A percentile compares a stretch with the other conserved stretches of the same genome.
Evolutionary conservation across 139 green algal genomes (phyloP).

Genomic region (Micromonas commoda): DNA sequence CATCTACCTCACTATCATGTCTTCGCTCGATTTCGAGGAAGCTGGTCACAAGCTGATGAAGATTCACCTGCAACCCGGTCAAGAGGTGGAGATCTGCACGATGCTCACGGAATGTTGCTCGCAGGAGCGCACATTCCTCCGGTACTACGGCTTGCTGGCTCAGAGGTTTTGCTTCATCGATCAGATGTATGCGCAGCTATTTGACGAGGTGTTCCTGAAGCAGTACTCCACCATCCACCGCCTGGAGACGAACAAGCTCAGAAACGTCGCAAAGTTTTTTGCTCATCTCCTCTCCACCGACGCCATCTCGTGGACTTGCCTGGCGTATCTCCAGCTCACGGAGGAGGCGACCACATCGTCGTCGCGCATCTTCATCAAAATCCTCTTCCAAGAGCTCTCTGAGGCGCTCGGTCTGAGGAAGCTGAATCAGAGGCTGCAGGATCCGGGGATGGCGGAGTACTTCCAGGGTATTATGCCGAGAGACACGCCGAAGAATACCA

Average conservation of each 20-base stretch:
- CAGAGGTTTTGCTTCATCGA: slow-evolving; percentile 83
- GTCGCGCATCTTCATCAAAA: slow-evolving; percentile 98
- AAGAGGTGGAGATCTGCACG: slow-evolving; percentile 72
- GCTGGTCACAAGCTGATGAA: slow-evolving; percentile 99
- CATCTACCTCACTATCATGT: slow-evolving; percentile 99
- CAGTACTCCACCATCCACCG: slow-evolving; percentile 95
- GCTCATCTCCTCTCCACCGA: slow-evolving; percentile 82
- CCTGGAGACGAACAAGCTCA: slow-evolving; percentile 99
- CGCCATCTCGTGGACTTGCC: slow-evolving; percentile 79
- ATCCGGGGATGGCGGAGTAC: slow-evolving; percentile 54
- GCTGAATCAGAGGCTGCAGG: slow-evolving; percentile 77
- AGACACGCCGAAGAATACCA: slow-evolving; percentile 76
- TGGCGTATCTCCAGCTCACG: slow-evolving; percentile 79
- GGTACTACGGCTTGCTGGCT: slow-evolving; percentile 91
- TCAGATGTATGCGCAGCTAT: slow-evolving; percentile 38
- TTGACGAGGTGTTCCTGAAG: slow-evolving; percentile 81
- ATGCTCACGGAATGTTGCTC: slow-evolving; percentile 98
- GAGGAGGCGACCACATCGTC: slow-evolving; percentile 96
- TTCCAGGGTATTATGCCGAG: slow-evolving; percentile 87
- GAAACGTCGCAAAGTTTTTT: slow-evolving; percentile 95
- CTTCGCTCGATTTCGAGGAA: slow-evolving; percentile 94
- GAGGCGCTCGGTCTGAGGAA: slow-evolving; percentile 79
- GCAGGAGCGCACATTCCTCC: slow-evolving; percentile 81
- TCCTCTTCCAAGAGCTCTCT: slow-evolving; percentile 94
- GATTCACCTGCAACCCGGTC: slow-evolving; percentile 65